Base-by-base conservation (phyloP, 31 red algal genomes). In the Odonthalia washingtoniensis region DNA sequence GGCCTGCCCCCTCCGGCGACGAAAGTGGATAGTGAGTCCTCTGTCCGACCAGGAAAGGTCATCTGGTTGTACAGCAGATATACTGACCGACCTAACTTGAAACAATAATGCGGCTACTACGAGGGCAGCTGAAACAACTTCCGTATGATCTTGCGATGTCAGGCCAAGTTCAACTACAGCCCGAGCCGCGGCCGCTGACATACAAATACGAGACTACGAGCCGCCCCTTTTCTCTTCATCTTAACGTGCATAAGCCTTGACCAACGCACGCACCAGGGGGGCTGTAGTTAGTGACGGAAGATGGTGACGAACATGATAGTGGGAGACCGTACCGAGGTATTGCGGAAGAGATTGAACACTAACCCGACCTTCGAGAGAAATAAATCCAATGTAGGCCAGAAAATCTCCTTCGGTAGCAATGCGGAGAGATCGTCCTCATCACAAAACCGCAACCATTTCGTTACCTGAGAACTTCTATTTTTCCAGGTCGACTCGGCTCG, bases 381-480 rank as follows among this genome's bases (percentile, higher is more conserved):
- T 14, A 30, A 30, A 33, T 33, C 67, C 67, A 30, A 72, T 72
- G 67, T 72, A 72, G 18, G 67, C 67, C 14, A 72, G 52, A 14
- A 61, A 14, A 61, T 61, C 52, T 24, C 52, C 52, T 61, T 31
- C 6, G 44, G 52, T 14, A 26, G 41, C 2, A 86, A 45, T 28
- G 80, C 3, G 41, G 32, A 1, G 3, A 18, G 39, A 2, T 39
- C 65, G 32, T 83, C 60, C 37, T 70, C 63, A 31, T 83, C 64
- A 27, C 80, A 83, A 61, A 83, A 83, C 4, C 1, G 64, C 1
- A 83, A 28, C 80, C 80, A 83, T 40, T 83, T 83, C 46, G 3
- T 34, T 1, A 83, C 3, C 46, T 83, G 80, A 1, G 12, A 65
- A 3, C 27, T 52, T n/a, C n/a, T n/a, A n/a, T n/a, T n/a, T n/a